Conservation (phyloP, 2,329 filamentous ascomycete species). For the Teratosphaeria gauchensis region DNA sequence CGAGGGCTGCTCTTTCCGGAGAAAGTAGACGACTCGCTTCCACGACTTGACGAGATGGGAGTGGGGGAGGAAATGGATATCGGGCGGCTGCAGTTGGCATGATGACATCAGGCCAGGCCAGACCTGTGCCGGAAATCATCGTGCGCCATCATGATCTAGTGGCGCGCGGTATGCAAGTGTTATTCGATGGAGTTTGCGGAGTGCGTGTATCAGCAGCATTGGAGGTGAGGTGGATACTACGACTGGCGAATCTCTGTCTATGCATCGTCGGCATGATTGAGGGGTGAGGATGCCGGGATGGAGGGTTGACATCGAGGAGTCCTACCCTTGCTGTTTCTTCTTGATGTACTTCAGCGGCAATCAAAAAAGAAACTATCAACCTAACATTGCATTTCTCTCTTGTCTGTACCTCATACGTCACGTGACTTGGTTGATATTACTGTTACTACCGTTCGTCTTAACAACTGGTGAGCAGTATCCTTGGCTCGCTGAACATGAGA, state of each 20-base stretch:
- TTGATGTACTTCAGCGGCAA: slow-evolving; percentile 5
- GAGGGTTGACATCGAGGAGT: slow-evolving; percentile 33
- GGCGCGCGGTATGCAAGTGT: slow-evolving; percentile 2
- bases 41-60: slow-evolving; percentile 4
- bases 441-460: not conserved
- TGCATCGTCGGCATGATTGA: slow-evolving; percentile 5
- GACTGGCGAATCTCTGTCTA: slow-evolving; percentile 13
- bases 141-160: slow-evolving; percentile 3
- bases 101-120: not conserved
- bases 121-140: not conserved
- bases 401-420: not conserved
- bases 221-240: slow-evolving; percentile 21
- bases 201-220: slow-evolving; percentile 11
- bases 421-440: not conserved
- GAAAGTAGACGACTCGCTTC: slow-evolving; percentile 66
- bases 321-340: slow-evolving; percentile 31
- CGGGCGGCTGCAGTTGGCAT: not conserved
- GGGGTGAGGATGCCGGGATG: slow-evolving; percentile 14
- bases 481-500: no score
- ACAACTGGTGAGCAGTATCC: no score
- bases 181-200: slow-evolving; percentile 3
- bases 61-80: not conserved
- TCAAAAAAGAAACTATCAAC: not conserved
- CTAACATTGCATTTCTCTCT: not conserved
- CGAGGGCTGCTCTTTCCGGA: slow-evolving; percentile 99